Evolutionary conservation across 2,329 filamentous ascomycete genomes (phyloP).

Genomic region (Colletotrichum graminicola): DNA sequence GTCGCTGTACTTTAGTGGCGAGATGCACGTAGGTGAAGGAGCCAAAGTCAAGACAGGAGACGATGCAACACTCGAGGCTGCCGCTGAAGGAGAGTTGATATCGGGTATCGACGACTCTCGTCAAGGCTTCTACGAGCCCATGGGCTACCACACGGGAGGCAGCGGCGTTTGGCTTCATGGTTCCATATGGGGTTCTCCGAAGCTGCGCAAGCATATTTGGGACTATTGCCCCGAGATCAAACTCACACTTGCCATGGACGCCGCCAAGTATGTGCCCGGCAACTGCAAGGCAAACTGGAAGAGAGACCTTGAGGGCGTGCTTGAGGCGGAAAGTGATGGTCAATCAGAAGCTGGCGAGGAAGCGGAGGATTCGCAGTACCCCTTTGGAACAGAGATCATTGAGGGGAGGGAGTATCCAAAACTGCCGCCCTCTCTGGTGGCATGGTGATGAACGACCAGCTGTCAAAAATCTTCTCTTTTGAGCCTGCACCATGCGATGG

Average conservation of each 20-base stretch:
- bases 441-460: constrained; percentile 33
- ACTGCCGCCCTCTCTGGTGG: constrained; percentile 50
- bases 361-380: constrained; percentile 47
- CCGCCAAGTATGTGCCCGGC: constrained; percentile 63
- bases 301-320: constrained; percentile 47
- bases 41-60: constrained; percentile 42
- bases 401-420: constrained; percentile 57
- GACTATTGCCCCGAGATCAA: constrained; percentile 71
- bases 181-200: constrained; percentile 62
- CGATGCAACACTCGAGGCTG: constrained; percentile 47
- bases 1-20: constrained; percentile 63
- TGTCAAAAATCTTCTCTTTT: neutral
- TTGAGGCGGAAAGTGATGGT: constrained; percentile 42
- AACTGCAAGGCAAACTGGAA: constrained; percentile 61
- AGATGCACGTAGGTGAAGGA: constrained; percentile 56
- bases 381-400: constrained; percentile 54
- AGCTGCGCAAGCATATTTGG: constrained; percentile 64
- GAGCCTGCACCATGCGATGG: neutral
- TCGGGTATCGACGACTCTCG: constrained; percentile 63
- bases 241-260: constrained; percentile 68
- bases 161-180: constrained; percentile 60
- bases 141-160: constrained; percentile 70
- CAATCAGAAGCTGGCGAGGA: constrained; percentile 39
- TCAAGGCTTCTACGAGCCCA: constrained; percentile 66
- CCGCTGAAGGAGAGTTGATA: constrained; percentile 51